These are phyloP conservation scores for Sugiyamaella mastotermitis DNA, from an alignment of 805 yeast genomes.

Conservation along the genomic window DNA sequence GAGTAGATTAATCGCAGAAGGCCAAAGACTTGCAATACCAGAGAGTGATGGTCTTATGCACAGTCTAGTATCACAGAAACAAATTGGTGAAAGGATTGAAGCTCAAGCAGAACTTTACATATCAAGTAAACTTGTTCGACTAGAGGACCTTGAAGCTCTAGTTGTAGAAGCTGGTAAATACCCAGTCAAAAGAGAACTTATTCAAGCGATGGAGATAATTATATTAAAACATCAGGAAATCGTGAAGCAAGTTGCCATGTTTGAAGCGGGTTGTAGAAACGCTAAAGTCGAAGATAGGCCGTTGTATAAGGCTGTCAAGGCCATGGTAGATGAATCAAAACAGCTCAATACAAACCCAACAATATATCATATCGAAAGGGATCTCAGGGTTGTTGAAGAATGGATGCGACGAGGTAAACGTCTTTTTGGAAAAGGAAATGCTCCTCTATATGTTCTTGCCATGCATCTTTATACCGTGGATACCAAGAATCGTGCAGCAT, in stretches of 20 bases:
- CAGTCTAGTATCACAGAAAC: slow-evolving; percentile 11
- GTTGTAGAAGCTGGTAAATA: slow-evolving; percentile 7
- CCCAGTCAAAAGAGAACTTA: slow-evolving; percentile 14
- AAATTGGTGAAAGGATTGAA: slow-evolving; percentile 24
- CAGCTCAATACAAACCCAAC: slow-evolving; percentile 18
- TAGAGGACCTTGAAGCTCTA: slow-evolving; percentile 13
- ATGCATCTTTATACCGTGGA: slow-evolving; percentile 25
- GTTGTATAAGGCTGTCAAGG: slow-evolving; percentile 25
- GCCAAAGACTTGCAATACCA: slow-evolving; percentile 22
- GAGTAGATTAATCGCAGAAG: slow-evolving; percentile 23
- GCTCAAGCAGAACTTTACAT: slow-evolving; percentile 18
- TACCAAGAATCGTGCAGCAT: slow-evolving; percentile 13
- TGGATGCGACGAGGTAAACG: slow-evolving; percentile 35
- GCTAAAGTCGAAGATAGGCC: slow-evolving; percentile 31
- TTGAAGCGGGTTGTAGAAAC: slow-evolving; percentile 26
- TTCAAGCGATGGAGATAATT: slow-evolving; percentile 20
- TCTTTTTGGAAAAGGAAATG: slow-evolving; percentile 33
- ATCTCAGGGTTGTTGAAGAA: slow-evolving; percentile 28
- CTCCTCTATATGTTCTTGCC: slow-evolving; percentile 26
- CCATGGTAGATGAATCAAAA: slow-evolving; percentile 22
- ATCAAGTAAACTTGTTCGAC: slow-evolving; percentile 5
- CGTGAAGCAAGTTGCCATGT: slow-evolving; percentile 15
- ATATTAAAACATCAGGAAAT: slow-evolving; percentile 12
- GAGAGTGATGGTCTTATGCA: slow-evolving; percentile 20
- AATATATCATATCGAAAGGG: slow-evolving; percentile 19